phyloP scores from a whole-genome alignment of 2,329 filamentous ascomycete species.

The Metarhizium rileyi region DNA sequence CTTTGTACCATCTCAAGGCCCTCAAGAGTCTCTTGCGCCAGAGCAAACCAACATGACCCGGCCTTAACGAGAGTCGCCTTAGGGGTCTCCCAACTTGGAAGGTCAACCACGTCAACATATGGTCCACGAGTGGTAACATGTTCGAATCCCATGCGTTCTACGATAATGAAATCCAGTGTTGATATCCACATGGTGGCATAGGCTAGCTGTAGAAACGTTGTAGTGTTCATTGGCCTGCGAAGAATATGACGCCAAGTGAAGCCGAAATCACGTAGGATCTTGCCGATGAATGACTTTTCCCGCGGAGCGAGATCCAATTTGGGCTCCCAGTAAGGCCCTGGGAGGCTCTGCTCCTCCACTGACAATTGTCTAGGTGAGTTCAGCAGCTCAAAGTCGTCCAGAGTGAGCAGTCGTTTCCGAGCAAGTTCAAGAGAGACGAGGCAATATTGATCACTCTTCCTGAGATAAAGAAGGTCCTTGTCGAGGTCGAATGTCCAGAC shows the following conservation, averaged over 20 bases:
- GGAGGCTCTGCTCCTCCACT: neutral
- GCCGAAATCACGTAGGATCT: conserved; percentile 10
- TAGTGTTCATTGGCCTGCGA: conserved; percentile 8
- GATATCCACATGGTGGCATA: conserved; percentile 12
- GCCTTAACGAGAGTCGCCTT: conserved; percentile 5
- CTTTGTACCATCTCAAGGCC: conserved; percentile 11
- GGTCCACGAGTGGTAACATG: conserved; percentile 6
- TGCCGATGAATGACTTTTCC: conserved; percentile 8
- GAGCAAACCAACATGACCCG: conserved; percentile 12
- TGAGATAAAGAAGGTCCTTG: conserved; percentile 10
- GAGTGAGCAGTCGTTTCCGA: conserved; percentile 7
- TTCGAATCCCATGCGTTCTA: conserved; percentile 9
- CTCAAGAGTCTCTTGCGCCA: conserved; percentile 5
- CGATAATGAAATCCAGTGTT: conserved; percentile 8
- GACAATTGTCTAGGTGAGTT: neutral
- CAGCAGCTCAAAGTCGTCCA: conserved; percentile 9
- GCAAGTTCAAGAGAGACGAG: conserved; percentile 2
- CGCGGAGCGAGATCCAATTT: neutral
- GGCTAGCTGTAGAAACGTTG: conserved; percentile 11
- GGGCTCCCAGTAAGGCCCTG: conserved; percentile 11
- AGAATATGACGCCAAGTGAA: conserved; percentile 15
- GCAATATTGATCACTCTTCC: conserved; percentile 7
- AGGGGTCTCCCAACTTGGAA: conserved; percentile 12
- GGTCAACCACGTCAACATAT: conserved; percentile 9
- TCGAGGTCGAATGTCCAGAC: conserved; percentile 13